phyloP scores from a whole-genome alignment of 768 basidiomycete genomes.

The Mycena indigotica region DNA sequence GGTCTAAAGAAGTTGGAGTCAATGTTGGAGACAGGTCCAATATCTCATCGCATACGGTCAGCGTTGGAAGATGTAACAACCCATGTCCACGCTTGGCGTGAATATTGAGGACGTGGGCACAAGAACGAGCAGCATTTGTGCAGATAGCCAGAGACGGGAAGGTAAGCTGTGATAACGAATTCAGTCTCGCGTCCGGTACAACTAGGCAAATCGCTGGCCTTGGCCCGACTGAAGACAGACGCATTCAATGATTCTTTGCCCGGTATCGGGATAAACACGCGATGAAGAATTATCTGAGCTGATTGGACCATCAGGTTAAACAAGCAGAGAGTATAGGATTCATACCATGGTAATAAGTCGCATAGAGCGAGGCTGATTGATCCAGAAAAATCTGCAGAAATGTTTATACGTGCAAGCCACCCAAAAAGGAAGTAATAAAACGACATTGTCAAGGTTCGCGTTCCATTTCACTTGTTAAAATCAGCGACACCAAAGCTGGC shows the following conservation, averaged over 20 bases:
- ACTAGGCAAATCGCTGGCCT: too few relatives aligned
- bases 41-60: not conserved
- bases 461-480: conserved; percentile 16
- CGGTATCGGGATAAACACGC: conserved; percentile 11
- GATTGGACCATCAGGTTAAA: too few relatives aligned
- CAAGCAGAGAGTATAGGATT: not conserved
- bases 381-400: conserved; percentile 11
- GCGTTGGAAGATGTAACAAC: not conserved
- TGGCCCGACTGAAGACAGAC: not conserved
- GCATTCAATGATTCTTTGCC: not conserved
- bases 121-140: conserved; percentile 5
- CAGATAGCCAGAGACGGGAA: not conserved
- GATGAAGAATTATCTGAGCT: conserved; percentile 18
- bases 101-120: not conserved
- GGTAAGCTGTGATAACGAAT: not conserved
- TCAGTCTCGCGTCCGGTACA: too few relatives aligned
- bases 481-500: not conserved
- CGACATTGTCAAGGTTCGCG: conserved; percentile 6
- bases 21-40: not conserved
- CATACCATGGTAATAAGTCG: conserved; percentile 17
- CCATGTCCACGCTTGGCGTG: not conserved
- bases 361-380: conserved; percentile 18
- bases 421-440: not conserved
- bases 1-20: not conserved
- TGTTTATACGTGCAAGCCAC: not conserved